These are phyloP conservation scores for Macrolepiota dolichaula DNA, from an alignment of 768 basidiomycete species.

Conservation along the genomic window DNA sequence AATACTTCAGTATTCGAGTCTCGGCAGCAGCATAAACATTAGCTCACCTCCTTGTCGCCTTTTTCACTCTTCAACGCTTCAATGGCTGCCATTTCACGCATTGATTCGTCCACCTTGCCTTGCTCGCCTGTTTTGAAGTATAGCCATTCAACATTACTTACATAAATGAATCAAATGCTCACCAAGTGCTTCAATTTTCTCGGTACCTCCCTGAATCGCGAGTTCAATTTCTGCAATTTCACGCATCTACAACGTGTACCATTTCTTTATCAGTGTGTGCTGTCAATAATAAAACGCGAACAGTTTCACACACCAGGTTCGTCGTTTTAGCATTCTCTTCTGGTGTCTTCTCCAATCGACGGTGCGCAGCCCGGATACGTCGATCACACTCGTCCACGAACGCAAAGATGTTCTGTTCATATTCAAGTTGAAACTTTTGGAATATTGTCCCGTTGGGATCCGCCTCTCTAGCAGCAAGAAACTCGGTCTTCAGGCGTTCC, in stretches of 20 bases:
- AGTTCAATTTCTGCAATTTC: slow-evolving; percentile 99
- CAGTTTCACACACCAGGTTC: slow-evolving; percentile 61
- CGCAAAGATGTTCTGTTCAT: slow-evolving; percentile 90
- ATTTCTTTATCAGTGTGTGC: slow-evolving; percentile 1
- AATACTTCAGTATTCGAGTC: slow-evolving; percentile 8
- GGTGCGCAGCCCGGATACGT: slow-evolving; percentile 89
- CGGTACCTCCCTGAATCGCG: slow-evolving; percentile 97
- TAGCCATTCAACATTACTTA: slow-evolving; percentile 13
- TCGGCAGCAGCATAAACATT: slow-evolving; percentile 11
- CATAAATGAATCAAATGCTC: slow-evolving; percentile 22
- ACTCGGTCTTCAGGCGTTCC: slow-evolving; percentile 90
- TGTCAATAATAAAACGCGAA: neutral
- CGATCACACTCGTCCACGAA: slow-evolving; percentile 99
- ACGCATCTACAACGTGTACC: slow-evolving; percentile 64
- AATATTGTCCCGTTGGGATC: slow-evolving; percentile 81
- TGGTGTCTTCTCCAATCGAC: slow-evolving; percentile 96
- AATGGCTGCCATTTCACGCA: slow-evolving; percentile 96
- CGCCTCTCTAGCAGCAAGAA: slow-evolving; percentile 71
- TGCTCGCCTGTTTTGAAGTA: slow-evolving; percentile 68
- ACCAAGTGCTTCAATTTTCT: slow-evolving; percentile 95
- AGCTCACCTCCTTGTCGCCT: slow-evolving; percentile 84
- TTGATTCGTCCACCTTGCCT: slow-evolving; percentile 99
- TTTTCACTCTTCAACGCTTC: slow-evolving; percentile 98
- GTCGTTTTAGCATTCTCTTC: slow-evolving; percentile 99
- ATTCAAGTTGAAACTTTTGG: slow-evolving; percentile 88